phyloP scores from a whole-genome alignment of 2,329 filamentous ascomycete genomes.

The Pseudogymnoascus sp. region DNA sequence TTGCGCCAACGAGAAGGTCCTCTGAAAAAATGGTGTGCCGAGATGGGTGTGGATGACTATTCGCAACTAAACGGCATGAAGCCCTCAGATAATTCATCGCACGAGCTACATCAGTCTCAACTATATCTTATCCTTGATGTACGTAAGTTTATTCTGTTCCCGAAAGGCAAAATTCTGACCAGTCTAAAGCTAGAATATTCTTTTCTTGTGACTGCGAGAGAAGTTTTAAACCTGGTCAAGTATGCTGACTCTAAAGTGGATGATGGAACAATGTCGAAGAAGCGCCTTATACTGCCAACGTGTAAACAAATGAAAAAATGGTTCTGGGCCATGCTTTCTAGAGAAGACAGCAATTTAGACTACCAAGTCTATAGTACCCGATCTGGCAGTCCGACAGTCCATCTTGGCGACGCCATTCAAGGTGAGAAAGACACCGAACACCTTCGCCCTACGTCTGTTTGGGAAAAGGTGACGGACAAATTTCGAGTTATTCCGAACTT shows the following conservation, averaged over 20 bases:
- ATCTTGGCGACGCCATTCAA: constrained; percentile 2
- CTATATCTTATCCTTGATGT: too few relatives aligned
- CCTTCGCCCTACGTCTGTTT: constrained; percentile 52
- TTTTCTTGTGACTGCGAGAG: too few relatives aligned
- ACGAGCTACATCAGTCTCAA: too few relatives aligned
- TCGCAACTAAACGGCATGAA: neutral
- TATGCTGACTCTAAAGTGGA: constrained; percentile 56
- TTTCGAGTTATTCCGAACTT: constrained; percentile 51
- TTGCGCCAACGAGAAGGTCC: constrained; percentile 12
- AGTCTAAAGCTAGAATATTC: too few relatives aligned
- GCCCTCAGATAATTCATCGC: too few relatives aligned
- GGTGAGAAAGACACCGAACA: constrained; percentile 62
- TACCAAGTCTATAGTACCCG: neutral
- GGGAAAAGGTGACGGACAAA: constrained; percentile 53
- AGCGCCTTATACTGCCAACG: constrained; percentile 56
- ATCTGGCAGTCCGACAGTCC: constrained; percentile 2
- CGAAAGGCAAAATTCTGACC: too few relatives aligned
- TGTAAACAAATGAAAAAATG: constrained; percentile 57
- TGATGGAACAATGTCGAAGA: constrained; percentile 56
- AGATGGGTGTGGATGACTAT: constrained; percentile 12
- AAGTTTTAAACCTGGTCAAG: constrained; percentile 52
- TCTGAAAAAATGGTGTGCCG: constrained; percentile 15
- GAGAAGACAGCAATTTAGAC: constrained; percentile 2
- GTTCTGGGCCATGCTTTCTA: constrained; percentile 30
- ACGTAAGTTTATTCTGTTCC: too few relatives aligned